Conservation (phyloP, 768 basidiomycete species). For the Mycena venus region DNA sequence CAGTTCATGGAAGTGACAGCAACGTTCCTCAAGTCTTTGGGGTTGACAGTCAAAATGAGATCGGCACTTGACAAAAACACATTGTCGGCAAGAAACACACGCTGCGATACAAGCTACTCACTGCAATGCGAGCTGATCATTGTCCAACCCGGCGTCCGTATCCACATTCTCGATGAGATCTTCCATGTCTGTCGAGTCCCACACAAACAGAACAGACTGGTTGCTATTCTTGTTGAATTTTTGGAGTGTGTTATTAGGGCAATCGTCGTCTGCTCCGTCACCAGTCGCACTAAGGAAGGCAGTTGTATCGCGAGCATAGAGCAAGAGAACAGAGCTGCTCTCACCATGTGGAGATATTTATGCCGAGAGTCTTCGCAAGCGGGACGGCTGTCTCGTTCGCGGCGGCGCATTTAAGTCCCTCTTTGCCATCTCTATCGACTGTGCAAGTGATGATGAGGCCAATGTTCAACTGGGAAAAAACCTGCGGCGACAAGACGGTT, state of each 20-base stretch:
- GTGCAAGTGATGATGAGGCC: constrained; percentile 44
- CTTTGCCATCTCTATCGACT: constrained; percentile 37
- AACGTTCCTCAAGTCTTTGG: neutral
- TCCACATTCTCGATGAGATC: constrained; percentile 4
- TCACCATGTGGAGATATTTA: constrained; percentile 41
- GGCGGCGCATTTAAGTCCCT: constrained; percentile 31
- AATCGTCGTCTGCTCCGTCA: constrained; percentile 43
- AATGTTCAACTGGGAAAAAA: constrained; percentile 38
- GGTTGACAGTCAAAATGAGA: constrained; percentile 4
- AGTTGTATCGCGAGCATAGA: neutral
- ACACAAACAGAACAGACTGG: constrained; percentile 40
- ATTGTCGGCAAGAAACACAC: neutral
- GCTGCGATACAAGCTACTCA: constrained; percentile 6
- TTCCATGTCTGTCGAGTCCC: constrained; percentile 30
- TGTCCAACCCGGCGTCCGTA: constrained; percentile 4
- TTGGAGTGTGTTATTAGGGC: constrained; percentile 35
- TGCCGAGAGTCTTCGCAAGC: constrained; percentile 38
- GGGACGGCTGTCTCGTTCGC: constrained; percentile 40
- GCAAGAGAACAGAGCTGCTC: constrained; percentile 1
- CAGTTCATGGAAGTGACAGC: constrained; percentile 2
- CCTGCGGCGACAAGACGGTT: neutral
- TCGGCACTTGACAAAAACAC: neutral
- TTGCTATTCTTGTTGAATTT: constrained; percentile 41
- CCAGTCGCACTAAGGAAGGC: constrained; percentile 38
- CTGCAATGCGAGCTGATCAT: constrained; percentile 2